Percentiles rank a stretch among this genome's conserved stretches.
Evolutionary conservation across 768 basidiomycete genomes (phyloP).

Genomic region (Leccinum imitatum): DNA sequence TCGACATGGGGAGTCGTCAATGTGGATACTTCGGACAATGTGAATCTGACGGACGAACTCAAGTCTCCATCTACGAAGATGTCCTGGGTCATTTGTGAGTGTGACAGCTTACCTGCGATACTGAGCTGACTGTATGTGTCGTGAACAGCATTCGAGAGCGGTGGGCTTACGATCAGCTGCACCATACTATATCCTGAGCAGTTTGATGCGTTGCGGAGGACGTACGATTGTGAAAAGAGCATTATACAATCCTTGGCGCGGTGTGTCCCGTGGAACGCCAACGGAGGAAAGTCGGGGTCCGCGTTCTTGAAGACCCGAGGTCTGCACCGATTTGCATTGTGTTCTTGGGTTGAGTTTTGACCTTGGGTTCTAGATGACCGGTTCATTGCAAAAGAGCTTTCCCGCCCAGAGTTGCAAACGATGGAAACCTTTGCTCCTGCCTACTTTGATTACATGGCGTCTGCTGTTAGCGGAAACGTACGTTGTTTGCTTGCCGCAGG

Average conservation of each 20-base stretch:
- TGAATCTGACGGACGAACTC: constrained; percentile 75
- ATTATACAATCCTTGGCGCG: constrained; percentile 92
- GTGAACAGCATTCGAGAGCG: constrained; percentile 79
- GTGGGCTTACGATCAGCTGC: constrained; percentile 87
- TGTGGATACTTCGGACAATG: constrained; percentile 62
- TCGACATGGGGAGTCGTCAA: constrained; percentile 95
- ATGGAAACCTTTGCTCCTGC: constrained; percentile 97
- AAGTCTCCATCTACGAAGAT: constrained; percentile 73
- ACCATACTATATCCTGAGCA: constrained; percentile 95
- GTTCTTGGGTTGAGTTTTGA: neutral
- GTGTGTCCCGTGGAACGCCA: constrained; percentile 95
- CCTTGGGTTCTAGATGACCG: constrained; percentile 71
- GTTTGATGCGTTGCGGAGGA: constrained; percentile 89
- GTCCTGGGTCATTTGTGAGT: constrained; percentile 80
- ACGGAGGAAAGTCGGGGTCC: constrained; percentile 95
- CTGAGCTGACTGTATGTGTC: constrained; percentile 8
- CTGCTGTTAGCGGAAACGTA: constrained; percentile 84
- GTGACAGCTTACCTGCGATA: neutral
- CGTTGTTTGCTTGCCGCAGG: constrained; percentile 26
- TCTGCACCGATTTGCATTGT: constrained; percentile 31
- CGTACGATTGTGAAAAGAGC: constrained; percentile 91
- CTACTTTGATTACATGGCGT: constrained; percentile 98
- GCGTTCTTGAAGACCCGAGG: constrained; percentile 96
- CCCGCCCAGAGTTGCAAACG: constrained; percentile 85
- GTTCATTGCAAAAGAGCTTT: constrained; percentile 97